These are phyloP conservation scores for Triadica sebifera DNA, from an alignment of 345 rosid species.

Conservation along the genomic window DNA sequence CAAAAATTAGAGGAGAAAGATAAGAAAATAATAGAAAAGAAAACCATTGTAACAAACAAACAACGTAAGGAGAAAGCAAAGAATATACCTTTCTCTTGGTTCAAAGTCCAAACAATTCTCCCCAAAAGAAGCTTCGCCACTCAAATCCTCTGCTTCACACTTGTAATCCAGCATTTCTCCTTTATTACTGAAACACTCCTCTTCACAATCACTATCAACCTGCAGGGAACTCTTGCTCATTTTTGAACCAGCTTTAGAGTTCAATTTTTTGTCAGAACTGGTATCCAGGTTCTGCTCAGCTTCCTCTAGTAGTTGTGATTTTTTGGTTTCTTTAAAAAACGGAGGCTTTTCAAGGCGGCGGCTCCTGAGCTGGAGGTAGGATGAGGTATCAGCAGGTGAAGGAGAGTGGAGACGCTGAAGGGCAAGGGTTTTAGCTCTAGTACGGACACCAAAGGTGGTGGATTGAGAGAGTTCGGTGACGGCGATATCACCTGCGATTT, in stretches of 20 bases:
- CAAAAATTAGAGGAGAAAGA: background rate
- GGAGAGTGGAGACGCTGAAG: conserved; percentile 42
- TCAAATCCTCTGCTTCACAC: conserved; percentile 18
- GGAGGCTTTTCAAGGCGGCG: conserved; percentile 50
- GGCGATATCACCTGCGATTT: conserved; percentile 39
- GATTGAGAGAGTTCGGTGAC: conserved; percentile 37
- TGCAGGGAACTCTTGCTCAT: background rate
- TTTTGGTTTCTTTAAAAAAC: background rate
- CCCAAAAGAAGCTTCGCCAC: conserved; percentile 43
- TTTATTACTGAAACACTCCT: conserved; percentile 8
- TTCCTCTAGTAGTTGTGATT: background rate
- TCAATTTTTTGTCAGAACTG: background rate
- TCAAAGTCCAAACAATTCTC: conserved; percentile 51
- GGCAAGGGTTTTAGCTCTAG: conserved; percentile 63
- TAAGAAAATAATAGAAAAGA: too few relatives aligned
- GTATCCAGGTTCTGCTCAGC: background rate
- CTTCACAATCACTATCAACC: background rate
- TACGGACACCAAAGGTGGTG: conserved; percentile 40
- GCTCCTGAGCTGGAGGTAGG: conserved; percentile 64
- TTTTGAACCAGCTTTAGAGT: background rate
- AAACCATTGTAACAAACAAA: background rate
- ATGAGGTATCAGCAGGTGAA: conserved; percentile 27
- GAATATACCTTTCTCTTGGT: conserved; percentile 43
- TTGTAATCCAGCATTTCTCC: background rate
- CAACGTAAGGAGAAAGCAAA: background rate